phyloP scores from a whole-genome alignment of 345 rosid genomes.

The Heritiera fomes region DNA sequence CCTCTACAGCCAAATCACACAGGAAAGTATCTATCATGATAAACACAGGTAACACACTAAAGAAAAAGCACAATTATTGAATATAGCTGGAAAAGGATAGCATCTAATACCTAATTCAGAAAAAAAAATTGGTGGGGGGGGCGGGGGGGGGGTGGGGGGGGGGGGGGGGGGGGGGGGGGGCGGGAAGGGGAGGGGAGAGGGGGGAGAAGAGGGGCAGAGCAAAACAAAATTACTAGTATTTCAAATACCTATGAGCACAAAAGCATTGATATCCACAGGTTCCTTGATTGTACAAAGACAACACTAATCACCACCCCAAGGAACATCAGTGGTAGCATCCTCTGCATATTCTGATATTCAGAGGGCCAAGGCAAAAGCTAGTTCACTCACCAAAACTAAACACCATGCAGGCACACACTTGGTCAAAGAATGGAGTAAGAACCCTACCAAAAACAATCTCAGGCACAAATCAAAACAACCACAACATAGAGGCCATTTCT shows the following conservation, averaged over 20 bases:
- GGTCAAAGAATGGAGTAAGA: constrained; percentile 56
- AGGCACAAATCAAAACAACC: constrained; percentile 55
- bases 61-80: neutral
- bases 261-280: constrained; percentile 49
- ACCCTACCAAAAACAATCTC: constrained; percentile 55
- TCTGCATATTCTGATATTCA: constrained; percentile 53
- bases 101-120: constrained; percentile 8
- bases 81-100: neutral
- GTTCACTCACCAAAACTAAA: constrained; percentile 47
- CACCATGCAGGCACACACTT: constrained; percentile 54
- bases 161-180: no score
- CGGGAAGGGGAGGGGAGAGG: no score
- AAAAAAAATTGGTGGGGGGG: constrained; percentile 14
- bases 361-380: constrained; percentile 54
- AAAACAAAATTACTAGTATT: constrained; percentile 22
- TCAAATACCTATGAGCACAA: constrained; percentile 57
- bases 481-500: constrained; percentile 55
- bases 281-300: constrained; percentile 44
- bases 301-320: constrained; percentile 51
- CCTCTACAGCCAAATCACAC: neutral
- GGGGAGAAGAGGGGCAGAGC: neutral
- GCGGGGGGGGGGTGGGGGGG: no score
- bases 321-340: constrained; percentile 53
- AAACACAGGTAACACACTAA: neutral
- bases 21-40: neutral